These are phyloP conservation scores for Cryphonectria radicalis DNA, from an alignment of 2,329 filamentous ascomycete genomes.

Conservation along the genomic window DNA sequence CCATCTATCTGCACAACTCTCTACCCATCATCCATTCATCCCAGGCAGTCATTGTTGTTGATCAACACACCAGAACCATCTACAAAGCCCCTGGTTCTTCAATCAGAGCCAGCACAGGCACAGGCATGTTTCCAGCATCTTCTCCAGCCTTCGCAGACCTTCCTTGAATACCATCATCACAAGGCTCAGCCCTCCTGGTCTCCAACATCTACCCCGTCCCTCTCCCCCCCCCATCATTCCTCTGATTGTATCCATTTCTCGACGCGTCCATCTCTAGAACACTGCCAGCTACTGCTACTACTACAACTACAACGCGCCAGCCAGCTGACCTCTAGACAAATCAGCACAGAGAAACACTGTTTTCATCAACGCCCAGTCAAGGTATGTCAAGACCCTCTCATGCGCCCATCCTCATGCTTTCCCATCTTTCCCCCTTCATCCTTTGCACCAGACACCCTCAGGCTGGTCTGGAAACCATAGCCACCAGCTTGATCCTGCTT, in stretches of 20 bases:
- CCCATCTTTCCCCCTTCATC: background rate
- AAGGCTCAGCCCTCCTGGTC: background rate
- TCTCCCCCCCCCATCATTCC: too few relatives aligned
- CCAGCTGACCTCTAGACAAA: background rate
- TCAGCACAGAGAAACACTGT: too few relatives aligned
- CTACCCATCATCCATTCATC: background rate
- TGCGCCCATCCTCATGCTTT: background rate
- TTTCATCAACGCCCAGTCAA: background rate
- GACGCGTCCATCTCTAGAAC: background rate
- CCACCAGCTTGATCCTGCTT: background rate
- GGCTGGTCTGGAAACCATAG: background rate
- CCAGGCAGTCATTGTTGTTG: background rate
- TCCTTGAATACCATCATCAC: background rate
- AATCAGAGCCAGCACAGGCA: background rate
- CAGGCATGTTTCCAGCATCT: background rate
- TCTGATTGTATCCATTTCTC: background rate
- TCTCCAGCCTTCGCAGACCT: background rate
- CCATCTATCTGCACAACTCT: background rate
- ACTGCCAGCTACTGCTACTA: background rate
- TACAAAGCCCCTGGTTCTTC: background rate
- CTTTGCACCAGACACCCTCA: background rate
- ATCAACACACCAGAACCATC: background rate
- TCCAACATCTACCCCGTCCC: background rate
- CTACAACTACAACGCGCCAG: background rate
- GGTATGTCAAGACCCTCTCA: background rate